These are phyloP conservation scores for Leccinum subrobustum DNA, from an alignment of 1,284 basidiomycete species.

Conservation along the genomic window DNA sequence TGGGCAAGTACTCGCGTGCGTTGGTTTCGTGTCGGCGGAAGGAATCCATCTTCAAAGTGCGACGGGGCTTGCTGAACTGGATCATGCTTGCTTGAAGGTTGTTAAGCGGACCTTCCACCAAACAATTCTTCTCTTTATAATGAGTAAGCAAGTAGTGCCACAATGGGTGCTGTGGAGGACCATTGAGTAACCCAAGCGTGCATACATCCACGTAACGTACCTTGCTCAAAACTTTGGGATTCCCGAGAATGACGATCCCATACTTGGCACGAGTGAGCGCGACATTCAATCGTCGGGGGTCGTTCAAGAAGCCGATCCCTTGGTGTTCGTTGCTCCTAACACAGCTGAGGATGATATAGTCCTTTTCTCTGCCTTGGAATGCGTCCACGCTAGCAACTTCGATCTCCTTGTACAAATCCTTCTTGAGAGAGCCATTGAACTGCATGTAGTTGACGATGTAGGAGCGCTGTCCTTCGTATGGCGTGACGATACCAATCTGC, in stretches of 20 bases:
- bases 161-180: constrained; percentile 75
- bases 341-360: constrained; percentile 98
- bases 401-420: constrained; percentile 98
- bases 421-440: constrained; percentile 96
- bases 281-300: constrained; percentile 95
- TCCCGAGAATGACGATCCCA: constrained; percentile 96
- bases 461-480: constrained; percentile 98
- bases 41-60: constrained; percentile 84
- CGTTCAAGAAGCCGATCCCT: constrained; percentile 98
- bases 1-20: constrained; percentile 66
- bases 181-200: constrained; percentile 15
- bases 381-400: constrained; percentile 99
- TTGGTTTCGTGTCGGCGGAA: constrained; percentile 88
- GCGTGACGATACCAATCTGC: constrained; percentile 98
- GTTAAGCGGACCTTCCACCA: constrained; percentile 95
- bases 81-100: constrained; percentile 99
- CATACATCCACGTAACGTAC: constrained; percentile 43
- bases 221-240: constrained; percentile 99
- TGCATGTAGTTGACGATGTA: constrained; percentile 99
- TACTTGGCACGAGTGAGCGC: constrained; percentile 98
- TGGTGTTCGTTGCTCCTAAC: constrained; percentile 99
- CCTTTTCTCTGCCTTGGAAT: constrained; percentile 99
- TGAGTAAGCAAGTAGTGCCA: constrained; percentile 99
- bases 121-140: constrained; percentile 93
- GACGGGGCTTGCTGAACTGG: constrained; percentile 94